A percentile compares a stretch with the other conserved stretches of the same genome.
Conservation (phyloP, 1,284 basidiomycete genomes). For the Naganishia sp. region DNA sequence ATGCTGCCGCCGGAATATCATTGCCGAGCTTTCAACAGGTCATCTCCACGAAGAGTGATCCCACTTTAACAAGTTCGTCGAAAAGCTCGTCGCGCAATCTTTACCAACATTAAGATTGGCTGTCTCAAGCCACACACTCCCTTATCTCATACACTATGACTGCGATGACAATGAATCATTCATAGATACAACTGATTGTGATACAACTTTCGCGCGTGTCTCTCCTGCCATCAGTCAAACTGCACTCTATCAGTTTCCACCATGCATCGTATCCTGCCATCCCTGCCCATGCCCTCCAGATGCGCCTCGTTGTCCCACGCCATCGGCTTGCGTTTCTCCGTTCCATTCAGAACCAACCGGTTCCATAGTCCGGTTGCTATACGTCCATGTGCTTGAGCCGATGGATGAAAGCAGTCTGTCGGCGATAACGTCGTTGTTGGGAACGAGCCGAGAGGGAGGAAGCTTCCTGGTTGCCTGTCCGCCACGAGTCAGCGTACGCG, state of each 20-base stretch:
- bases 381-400: slow-evolving; percentile 47
- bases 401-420: slow-evolving; percentile 55
- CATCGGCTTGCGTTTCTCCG: slow-evolving; percentile 43
- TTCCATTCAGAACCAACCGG: slow-evolving; percentile 44
- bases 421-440: slow-evolving; percentile 51
- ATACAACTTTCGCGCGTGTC: no score
- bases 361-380: slow-evolving; percentile 54
- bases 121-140: no score
- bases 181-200: no score
- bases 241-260: slow-evolving; percentile 47
- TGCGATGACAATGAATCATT: no score
- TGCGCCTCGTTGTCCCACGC: slow-evolving; percentile 45
- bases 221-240: slow-evolving; percentile 3
- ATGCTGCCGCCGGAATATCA: no score
- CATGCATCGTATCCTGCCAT: slow-evolving; percentile 45
- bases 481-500: slow-evolving; percentile 25
- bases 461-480: slow-evolving; percentile 50
- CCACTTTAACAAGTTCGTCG: no score
- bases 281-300: neutral
- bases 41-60: no score
- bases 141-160: no score
- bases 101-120: no score
- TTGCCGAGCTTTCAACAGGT: no score
- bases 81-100: no score
- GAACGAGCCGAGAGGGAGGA: slow-evolving; percentile 48